Conservation (phyloP, 73 alveolate genomes). For the Symbiodinium pilosum region DNA sequence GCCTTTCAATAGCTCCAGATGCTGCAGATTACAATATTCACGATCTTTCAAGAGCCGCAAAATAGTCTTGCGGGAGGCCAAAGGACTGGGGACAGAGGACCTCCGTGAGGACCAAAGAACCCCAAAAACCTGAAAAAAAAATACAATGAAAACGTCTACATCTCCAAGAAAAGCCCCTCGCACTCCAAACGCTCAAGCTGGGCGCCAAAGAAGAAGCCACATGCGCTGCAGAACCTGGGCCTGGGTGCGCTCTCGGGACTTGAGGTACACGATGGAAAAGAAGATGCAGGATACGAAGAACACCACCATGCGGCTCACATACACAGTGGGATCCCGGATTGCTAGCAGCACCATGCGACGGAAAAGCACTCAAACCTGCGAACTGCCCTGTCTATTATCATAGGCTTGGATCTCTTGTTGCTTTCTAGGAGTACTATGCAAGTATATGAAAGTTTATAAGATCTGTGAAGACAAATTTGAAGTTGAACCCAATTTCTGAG, state of each 20-base stretch:
- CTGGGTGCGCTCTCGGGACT: slow-evolving; percentile 30
- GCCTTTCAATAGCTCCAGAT: too few relatives aligned
- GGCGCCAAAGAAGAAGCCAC: not conserved
- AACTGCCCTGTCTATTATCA: too few relatives aligned
- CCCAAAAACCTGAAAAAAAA: not conserved
- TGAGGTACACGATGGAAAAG: slow-evolving; percentile 5
- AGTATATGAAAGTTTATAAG: too few relatives aligned
- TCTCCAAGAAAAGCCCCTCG: not conserved
- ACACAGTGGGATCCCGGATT: slow-evolving; percentile 19
- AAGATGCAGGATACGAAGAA: slow-evolving; percentile 11
- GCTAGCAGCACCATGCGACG: not conserved
- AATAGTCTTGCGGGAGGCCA: too few relatives aligned
- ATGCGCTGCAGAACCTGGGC: not conserved
- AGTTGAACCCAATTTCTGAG: too few relatives aligned
- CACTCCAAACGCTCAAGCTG: not conserved
- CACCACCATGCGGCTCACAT: not conserved
- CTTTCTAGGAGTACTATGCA: too few relatives aligned
- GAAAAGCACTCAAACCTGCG: not conserved
- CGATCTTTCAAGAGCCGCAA: too few relatives aligned
- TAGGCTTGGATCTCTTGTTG: too few relatives aligned
- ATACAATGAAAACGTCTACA: not conserved
- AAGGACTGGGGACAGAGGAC: too few relatives aligned
- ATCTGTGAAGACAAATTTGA: too few relatives aligned
- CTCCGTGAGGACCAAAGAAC: too few relatives aligned
- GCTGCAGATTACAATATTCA: too few relatives aligned